Base-by-base conservation (phyloP, 768 basidiomycete genomes). In the Pseudohyphozyma bogoriensis region DNA sequence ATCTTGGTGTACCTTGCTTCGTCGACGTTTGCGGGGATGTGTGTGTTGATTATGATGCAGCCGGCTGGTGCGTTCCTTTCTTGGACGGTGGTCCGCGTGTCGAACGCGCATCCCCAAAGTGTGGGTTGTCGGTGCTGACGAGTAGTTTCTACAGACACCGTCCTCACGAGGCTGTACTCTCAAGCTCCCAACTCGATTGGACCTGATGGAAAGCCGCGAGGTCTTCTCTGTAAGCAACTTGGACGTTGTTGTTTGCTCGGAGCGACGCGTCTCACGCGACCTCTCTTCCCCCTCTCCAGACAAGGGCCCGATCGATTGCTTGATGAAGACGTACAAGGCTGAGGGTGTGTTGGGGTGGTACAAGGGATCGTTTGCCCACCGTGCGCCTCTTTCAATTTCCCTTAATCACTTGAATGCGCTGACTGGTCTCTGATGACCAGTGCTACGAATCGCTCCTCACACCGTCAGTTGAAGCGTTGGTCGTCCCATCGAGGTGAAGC, bases 341-440 rank as follows among this genome's bases (percentile, higher is more conserved):
- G 95, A 99, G 76, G 95, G 95, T 35, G 75, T 90, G 13, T 77
- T 81, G 28, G 95, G 89, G n/a, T 88, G 86, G 86, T 99, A 99
- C 77, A 96, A 96, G 78, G 92, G 93, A 44, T 89, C 89, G 3
- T 88, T 88, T 0, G 92, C 93, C 4, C 93, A 96, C 73, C 88
- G n/a, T n/a, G n/a, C n/a, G n/a, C n/a, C n/a, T n/a, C n/a, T n/a
- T n/a, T n/a, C n/a, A n/a, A n/a, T 95, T 74, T 70, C 92, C 68
- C 81, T 91, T 39, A 93, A 93, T 70, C 87, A 86, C 20, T 92
- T 90, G 35, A 89, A 91, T 73, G 91, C 91, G 13, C 68, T 68
- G 85, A 86, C 70, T 74, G 83, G 72, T 29, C n/a, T n/a, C n/a
- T n/a, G n/a, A n/a, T n/a, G n/a, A n/a, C n/a, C n/a, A n/a, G n/a